Conservation (phyloP, 108 stramenopile species). For the Parietichytrium sp. region DNA sequence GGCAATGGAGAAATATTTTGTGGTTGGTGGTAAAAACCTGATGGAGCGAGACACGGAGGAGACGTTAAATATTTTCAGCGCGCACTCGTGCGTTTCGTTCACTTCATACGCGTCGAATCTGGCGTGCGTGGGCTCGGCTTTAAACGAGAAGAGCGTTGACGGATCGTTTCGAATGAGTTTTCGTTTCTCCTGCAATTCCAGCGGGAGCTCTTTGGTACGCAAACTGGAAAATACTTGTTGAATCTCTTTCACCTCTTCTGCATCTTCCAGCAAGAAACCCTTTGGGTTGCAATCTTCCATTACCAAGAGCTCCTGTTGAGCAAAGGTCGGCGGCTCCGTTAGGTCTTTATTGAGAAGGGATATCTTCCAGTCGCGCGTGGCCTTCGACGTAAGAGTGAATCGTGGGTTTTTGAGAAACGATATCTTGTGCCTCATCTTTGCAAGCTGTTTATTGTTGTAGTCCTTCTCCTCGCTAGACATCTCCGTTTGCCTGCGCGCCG, state of each 20-base stretch:
- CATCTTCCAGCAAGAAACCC: not conserved
- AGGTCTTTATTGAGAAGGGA: constrained; percentile 29
- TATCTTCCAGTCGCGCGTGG: not conserved
- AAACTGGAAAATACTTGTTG: no score
- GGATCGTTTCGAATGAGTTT: no score
- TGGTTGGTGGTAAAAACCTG: constrained; percentile 25
- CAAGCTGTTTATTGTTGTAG: not conserved
- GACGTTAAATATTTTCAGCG: not conserved
- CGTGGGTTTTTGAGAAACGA: constrained; percentile 20
- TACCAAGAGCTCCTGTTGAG: not conserved
- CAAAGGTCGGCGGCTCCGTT: constrained; percentile 35
- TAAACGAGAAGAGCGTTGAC: not conserved
- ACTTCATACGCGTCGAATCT: not conserved
- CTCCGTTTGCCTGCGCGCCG: not conserved
- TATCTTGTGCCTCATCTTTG: constrained; percentile 10
- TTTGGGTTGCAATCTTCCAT: not conserved
- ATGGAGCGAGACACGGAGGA: not conserved
- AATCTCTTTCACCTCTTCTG: not conserved
- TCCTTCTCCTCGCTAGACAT: not conserved
- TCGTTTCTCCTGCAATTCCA: not conserved
- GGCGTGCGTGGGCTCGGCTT: not conserved
- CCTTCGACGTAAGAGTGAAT: not conserved
- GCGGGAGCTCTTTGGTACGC: no score
- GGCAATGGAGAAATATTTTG: constrained; percentile 11
- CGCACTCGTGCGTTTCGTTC: not conserved